Base-by-base conservation (phyloP, 2,329 filamentous ascomycete species). In the Cryphonectria japonica region DNA sequence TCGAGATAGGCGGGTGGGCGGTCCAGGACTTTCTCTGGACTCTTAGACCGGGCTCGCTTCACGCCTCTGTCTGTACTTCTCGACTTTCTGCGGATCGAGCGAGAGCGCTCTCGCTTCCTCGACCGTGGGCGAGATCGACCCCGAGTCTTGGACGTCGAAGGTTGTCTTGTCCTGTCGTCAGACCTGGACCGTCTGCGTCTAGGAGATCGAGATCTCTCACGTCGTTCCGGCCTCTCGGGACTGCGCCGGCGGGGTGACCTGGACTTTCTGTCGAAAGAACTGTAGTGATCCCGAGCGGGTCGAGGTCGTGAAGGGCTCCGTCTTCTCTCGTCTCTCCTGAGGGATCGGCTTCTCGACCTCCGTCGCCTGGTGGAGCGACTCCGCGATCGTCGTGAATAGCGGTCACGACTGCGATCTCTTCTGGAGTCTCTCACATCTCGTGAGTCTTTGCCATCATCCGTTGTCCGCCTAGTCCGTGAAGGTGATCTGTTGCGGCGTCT, bases 41-140 rank as follows among this genome's bases (percentile, higher is more conserved):
- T 76, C 11, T 77, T 79, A 3, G 83, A 83, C 39, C 83, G 83
- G 34, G 86, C 86, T 29, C 83, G 82, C 73, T 83, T 86, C 69
- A 78, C 80, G 16, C 61, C 57, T 13, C 81, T 81, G 43, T 83
- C 80, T 9, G 60, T 68, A 37, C 73, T 74, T n/a, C 78, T 76
- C 16, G 71, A 73, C 52, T 52, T 69, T 26, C 64, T 73, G 22
- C 69, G 69, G 29, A 46, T 22, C 19, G 71, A 73, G 8, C 69
- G 63, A 13, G 71, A 73, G 14, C 69, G 69, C 34, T 73, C 71
- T 61, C 71, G 68, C 67, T 61, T 73, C 52, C 52, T 73, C 26
- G 71, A 71, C 14, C 50, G 71, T 7, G 67, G 67, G 6, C 62
- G 69, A 34, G 71, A 71, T 64, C 41, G 70, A 6, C 57, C 66